phyloP scores from a whole-genome alignment of 1,139 yeast species.

The Pichia sp. region DNA sequence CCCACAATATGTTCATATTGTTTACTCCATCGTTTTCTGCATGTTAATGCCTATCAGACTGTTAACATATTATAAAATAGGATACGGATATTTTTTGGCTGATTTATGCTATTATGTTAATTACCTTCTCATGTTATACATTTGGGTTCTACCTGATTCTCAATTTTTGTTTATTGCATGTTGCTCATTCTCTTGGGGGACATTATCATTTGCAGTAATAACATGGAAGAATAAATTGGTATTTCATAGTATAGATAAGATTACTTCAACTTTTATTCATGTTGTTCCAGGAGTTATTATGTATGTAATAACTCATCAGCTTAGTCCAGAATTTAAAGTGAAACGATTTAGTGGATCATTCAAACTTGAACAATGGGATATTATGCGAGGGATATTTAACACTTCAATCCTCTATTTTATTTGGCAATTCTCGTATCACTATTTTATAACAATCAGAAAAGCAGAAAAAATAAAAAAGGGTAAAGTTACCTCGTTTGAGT shows the following conservation, averaged over 20 bases:
- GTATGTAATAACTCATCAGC: constrained; percentile 79
- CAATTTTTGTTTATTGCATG: constrained; percentile 68
- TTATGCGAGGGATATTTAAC: constrained; percentile 63
- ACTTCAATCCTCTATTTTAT: constrained; percentile 78
- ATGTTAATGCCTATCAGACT: constrained; percentile 78
- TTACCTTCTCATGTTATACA: constrained; percentile 53
- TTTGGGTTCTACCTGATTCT: constrained; percentile 80
- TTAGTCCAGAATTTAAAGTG: constrained; percentile 48
- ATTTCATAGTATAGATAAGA: constrained; percentile 83
- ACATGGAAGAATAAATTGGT: constrained; percentile 96
- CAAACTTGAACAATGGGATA: constrained; percentile 58
- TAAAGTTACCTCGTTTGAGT: constrained; percentile 80
- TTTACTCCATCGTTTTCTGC: constrained; percentile 57
- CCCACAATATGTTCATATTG: constrained; percentile 70
- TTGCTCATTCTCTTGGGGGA: constrained; percentile 82
- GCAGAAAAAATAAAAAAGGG: constrained; percentile 82
- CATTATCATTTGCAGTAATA: constrained; percentile 86
- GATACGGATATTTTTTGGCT: constrained; percentile 82
- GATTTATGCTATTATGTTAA: constrained; percentile 93
- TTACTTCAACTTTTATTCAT: constrained; percentile 89
- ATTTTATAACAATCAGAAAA: constrained; percentile 76
- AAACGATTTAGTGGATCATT: constrained; percentile 77
- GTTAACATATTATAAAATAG: constrained; percentile 70
- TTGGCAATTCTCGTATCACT: constrained; percentile 92
- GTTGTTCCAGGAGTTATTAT: constrained; percentile 83